Percentiles rank a stretch among this genome's conserved stretches.
phyloP scores from a whole-genome alignment of 2,329 filamentous ascomycete genomes.

The Elsinoe fawcettii region DNA sequence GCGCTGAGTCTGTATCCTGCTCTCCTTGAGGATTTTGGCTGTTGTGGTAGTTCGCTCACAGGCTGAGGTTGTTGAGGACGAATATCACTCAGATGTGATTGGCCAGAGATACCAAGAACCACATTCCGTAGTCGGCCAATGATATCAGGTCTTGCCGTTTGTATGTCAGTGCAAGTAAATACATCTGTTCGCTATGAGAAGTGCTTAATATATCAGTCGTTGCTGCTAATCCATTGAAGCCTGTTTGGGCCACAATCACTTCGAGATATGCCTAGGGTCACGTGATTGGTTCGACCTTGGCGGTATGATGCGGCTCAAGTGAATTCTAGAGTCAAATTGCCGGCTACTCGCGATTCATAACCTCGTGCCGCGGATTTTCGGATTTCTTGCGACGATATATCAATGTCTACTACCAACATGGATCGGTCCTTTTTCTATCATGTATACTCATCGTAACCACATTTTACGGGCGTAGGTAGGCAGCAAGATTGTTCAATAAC shows the following conservation, averaged over 20 bases:
- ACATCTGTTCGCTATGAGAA: no score
- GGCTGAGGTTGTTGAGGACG: constrained; percentile 6
- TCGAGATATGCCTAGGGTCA: no score
- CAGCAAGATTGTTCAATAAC: background rate
- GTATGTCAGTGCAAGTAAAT: no score
- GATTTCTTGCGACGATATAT: no score
- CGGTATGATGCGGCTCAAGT: no score
- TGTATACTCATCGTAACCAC: background rate
- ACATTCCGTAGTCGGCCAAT: background rate
- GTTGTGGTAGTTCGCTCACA: background rate
- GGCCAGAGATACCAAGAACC: constrained; percentile 7
- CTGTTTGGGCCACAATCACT: no score
- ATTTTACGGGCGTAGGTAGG: background rate
- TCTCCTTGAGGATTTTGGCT: background rate
- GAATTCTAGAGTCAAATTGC: no score
- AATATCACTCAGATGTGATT: background rate
- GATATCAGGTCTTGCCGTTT: background rate
- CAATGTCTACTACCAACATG: background rate
- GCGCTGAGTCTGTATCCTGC: background rate
- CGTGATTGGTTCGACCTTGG: no score
- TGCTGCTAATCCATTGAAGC: no score
- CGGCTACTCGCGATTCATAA: no score
- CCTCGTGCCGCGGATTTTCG: no score
- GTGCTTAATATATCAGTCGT: no score
- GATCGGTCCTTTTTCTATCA: background rate